Conservation (phyloP, 176 grass and related monocot genomes). For the Hordeum marinum region DNA sequence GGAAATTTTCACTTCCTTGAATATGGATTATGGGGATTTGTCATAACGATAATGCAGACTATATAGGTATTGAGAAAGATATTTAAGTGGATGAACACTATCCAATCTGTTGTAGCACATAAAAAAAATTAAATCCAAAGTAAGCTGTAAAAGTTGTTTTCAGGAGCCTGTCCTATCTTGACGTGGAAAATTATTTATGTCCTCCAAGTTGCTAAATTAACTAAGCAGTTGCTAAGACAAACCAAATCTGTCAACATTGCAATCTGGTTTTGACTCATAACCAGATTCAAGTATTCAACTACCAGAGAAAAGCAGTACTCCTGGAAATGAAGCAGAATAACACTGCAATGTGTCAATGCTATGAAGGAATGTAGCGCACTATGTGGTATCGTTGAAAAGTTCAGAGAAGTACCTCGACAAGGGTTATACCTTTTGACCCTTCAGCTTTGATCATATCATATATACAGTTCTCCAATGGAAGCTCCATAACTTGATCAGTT, state of each 20-base stretch:
- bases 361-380: constrained; percentile 1
- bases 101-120: neutral
- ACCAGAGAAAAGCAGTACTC: neutral
- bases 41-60: neutral
- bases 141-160: neutral
- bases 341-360: neutral
- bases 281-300: constrained; percentile 17
- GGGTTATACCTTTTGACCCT: constrained; percentile 88
- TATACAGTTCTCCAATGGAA: constrained; percentile 80
- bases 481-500: constrained; percentile 84
- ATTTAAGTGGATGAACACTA: neutral
- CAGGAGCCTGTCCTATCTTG: neutral
- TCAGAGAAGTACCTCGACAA: constrained; percentile 65
- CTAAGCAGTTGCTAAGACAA: constrained; percentile 4
- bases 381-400: neutral
- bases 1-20: neutral
- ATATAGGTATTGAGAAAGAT: neutral
- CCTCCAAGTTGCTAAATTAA: neutral
- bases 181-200: constrained; percentile 2
- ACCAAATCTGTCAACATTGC: neutral
- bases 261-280: neutral
- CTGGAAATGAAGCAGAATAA: constrained; percentile 22
- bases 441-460: constrained; percentile 89
- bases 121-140: neutral
- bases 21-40: neutral